A percentile compares a stretch with the other conserved stretches of the same genome.
These are phyloP conservation scores for Lactuca saligna DNA, from an alignment of 129 eudicot genomes.

Conservation along the genomic window DNA sequence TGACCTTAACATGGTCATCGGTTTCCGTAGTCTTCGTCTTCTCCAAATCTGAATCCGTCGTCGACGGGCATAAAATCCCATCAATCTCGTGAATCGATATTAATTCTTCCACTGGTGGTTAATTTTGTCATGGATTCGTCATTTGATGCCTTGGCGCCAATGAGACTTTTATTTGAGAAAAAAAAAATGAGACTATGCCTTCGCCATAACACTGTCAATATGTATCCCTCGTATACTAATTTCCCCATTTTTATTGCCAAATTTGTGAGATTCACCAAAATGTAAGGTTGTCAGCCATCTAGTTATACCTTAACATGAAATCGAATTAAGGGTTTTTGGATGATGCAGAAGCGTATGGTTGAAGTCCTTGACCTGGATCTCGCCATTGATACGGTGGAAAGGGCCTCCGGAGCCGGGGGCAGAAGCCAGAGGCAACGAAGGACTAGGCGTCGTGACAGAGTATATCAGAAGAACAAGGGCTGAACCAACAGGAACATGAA, in stretches of 20 bases:
- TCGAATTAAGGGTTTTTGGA: constrained; percentile 3
- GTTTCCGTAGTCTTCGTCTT: constrained; percentile 21
- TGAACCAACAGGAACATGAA: constrained; percentile 53
- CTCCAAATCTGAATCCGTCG: constrained; percentile 23
- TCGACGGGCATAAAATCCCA: constrained; percentile 65
- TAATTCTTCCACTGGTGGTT: constrained; percentile 79
- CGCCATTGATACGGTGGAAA: constrained; percentile 80
- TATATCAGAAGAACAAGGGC: constrained; percentile 69
- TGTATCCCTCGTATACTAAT: constrained; percentile 79
- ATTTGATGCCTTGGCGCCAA: constrained; percentile 51
- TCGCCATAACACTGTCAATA: constrained; percentile 49
- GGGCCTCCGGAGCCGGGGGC: constrained; percentile 97
- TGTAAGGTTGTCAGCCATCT: constrained; percentile 59
- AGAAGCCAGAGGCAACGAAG: constrained; percentile 83
- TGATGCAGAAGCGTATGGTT: constrained; percentile 53
- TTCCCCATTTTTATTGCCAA: constrained; percentile 88
- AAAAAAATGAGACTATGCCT: too few species aligned
- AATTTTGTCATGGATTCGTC: constrained; percentile 92
- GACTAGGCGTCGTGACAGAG: constrained; percentile 87
- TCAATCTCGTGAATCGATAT: constrained; percentile 95
- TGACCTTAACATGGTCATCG: constrained; percentile 32
- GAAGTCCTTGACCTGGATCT: constrained; percentile 78
- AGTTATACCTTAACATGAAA: constrained; percentile 46
- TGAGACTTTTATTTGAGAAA: too few species aligned
- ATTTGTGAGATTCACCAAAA: constrained; percentile 75